These are phyloP conservation scores for Globisporangium alternatum DNA, from an alignment of 352 stramenopile species.

Conservation along the genomic window DNA sequence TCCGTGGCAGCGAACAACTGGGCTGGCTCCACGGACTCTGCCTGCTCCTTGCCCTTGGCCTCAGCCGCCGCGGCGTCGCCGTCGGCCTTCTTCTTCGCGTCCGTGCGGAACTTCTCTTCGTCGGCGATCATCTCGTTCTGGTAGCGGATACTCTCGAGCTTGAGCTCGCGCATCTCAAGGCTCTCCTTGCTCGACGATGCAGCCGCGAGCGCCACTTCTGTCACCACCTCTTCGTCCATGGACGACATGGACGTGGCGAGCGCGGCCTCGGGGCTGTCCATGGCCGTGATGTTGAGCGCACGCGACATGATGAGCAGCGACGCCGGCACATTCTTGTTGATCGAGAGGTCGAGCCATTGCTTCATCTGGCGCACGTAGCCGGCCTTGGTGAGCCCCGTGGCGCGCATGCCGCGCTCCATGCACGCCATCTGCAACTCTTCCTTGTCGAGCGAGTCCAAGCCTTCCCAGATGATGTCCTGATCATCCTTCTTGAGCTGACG, in stretches of 20 bases:
- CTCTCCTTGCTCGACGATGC: slow-evolving; percentile 68
- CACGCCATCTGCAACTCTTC: slow-evolving; percentile 97
- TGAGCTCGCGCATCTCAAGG: slow-evolving; percentile 74
- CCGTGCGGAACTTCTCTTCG: slow-evolving; percentile 89
- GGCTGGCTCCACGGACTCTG: slow-evolving; percentile 14
- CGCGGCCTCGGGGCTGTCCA: slow-evolving; percentile 81
- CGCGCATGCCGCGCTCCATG: slow-evolving; percentile 97
- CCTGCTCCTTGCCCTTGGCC: slow-evolving; percentile 21
- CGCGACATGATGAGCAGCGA: slow-evolving; percentile 98
- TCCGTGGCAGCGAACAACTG: neutral
- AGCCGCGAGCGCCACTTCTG: slow-evolving; percentile 76
- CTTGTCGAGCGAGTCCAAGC: slow-evolving; percentile 96
- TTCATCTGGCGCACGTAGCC: slow-evolving; percentile 94
- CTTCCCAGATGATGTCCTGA: slow-evolving; percentile 98
- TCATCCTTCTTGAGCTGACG: slow-evolving; percentile 96
- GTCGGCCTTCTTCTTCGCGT: slow-evolving; percentile 82
- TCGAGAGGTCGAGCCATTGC: slow-evolving; percentile 97
- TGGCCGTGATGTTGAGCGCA: slow-evolving; percentile 93
- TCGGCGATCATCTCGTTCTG: slow-evolving; percentile 96
- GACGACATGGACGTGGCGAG: slow-evolving; percentile 86
- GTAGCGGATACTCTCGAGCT: slow-evolving; percentile 91
- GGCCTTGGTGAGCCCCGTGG: slow-evolving; percentile 95
- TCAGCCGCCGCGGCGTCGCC: slow-evolving; percentile 40
- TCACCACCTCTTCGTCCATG: slow-evolving; percentile 88
- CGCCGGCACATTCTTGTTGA: slow-evolving; percentile 98